phyloP scores from a whole-genome alignment of 768 basidiomycete genomes.

The Pulveroboletus sp. region DNA sequence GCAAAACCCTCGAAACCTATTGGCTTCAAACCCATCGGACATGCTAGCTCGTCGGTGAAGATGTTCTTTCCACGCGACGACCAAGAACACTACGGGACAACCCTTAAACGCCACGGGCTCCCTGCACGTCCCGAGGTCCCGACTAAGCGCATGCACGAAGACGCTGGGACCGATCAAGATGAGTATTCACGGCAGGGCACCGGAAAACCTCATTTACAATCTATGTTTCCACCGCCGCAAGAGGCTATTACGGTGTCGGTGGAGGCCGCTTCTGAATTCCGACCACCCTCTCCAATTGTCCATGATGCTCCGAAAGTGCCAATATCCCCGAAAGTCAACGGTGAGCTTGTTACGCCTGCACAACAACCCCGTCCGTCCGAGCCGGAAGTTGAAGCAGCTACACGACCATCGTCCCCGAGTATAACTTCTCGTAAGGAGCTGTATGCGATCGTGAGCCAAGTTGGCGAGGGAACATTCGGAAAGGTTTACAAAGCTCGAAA shows the following conservation, averaged over 20 bases:
- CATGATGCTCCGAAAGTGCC: slow-evolving; percentile 19
- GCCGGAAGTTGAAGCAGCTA: slow-evolving; percentile 19
- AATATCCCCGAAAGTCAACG: slow-evolving; percentile 23
- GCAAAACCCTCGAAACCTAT: slow-evolving; percentile 33
- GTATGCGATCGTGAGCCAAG: slow-evolving; percentile 86
- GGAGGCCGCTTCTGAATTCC: slow-evolving; percentile 10
- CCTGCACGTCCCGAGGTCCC: slow-evolving; percentile 24
- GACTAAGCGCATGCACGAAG: slow-evolving; percentile 25
- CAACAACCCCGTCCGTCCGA: slow-evolving; percentile 20
- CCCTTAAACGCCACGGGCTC: slow-evolving; percentile 13
- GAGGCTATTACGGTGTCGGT: slow-evolving; percentile 9
- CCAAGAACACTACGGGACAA: slow-evolving; percentile 42
- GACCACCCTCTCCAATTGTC: slow-evolving; percentile 14
- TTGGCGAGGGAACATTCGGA: slow-evolving; percentile 98
- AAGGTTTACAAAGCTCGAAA: slow-evolving; percentile 97
- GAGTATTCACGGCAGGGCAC: slow-evolving; percentile 10
- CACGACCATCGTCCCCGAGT: slow-evolving; percentile 29
- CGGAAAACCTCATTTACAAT: slow-evolving; percentile 1
- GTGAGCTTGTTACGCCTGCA: slow-evolving; percentile 19
- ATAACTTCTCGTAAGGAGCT: slow-evolving; percentile 44
- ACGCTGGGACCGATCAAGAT: slow-evolving; percentile 16
- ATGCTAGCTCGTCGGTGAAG: slow-evolving; percentile 52
- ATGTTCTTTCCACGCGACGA: slow-evolving; percentile 83
- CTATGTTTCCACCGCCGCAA: slow-evolving; percentile 1
- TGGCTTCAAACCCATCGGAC: slow-evolving; percentile 67